phyloP scores from a whole-genome alignment of 176 grass and related monocot genomes.

The Bonia amplexicaulis region DNA sequence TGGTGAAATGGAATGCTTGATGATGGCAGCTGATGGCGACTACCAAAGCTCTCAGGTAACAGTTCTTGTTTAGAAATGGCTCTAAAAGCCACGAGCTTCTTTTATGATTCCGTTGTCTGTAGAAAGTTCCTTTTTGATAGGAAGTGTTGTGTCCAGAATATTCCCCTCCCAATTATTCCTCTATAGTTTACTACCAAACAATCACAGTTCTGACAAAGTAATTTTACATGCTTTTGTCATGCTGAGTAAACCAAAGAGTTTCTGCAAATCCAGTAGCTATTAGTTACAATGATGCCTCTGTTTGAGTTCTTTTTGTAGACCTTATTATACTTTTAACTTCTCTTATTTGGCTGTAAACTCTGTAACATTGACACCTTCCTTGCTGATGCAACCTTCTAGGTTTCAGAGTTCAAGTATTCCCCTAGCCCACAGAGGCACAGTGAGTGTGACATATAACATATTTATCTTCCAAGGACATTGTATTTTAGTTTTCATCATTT shows the following conservation, averaged over 20 bases:
- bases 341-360: not conserved
- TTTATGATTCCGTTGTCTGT: not conserved
- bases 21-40: constrained; percentile 63
- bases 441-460: constrained; percentile 15
- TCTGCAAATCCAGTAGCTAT: not conserved
- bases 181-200: constrained; percentile 8
- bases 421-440: constrained; percentile 50
- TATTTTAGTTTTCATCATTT: not conserved
- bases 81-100: not conserved
- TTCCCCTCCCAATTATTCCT: not conserved
- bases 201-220: not conserved
- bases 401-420: constrained; percentile 45
- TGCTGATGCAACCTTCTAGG: constrained; percentile 18
- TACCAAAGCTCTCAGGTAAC: constrained; percentile 38
- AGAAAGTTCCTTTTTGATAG: not conserved
- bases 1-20: not conserved
- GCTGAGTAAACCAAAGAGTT: constrained; percentile 8
- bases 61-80: not conserved
- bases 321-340: not conserved
- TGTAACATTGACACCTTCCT: not conserved
- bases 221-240: not conserved
- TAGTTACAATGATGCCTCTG: not conserved
- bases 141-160: not conserved
- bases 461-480: not conserved
- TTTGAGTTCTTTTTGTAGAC: not conserved